Percentiles rank a stretch among this genome's conserved stretches.
Evolutionary conservation across 345 rosid species (phyloP).

Genomic region (Passiflora organensis): DNA sequence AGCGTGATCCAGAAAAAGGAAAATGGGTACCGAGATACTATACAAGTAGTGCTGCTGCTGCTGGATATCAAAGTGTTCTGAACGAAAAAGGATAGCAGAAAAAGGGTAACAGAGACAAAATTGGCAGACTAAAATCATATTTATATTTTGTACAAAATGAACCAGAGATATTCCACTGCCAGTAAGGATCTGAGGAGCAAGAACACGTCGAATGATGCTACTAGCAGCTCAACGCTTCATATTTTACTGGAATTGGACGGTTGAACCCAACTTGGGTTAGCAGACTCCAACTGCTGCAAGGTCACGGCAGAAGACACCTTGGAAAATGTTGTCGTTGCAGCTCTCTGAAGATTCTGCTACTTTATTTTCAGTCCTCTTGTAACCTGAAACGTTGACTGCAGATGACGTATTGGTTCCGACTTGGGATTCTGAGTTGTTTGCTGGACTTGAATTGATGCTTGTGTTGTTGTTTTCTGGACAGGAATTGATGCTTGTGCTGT

Average conservation of each 20-base stretch:
- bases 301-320: constrained; percentile 90
- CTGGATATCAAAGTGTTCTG: not conserved
- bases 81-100: not conserved
- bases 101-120: constrained; percentile 46
- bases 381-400: constrained; percentile 11
- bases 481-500: too few species aligned
- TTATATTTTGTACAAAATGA: constrained; percentile 34
- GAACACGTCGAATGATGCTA: constrained; percentile 7
- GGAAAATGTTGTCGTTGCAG: constrained; percentile 43
- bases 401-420: constrained; percentile 17
- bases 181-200: constrained; percentile 20
- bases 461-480: too few species aligned
- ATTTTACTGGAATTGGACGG: constrained; percentile 73
- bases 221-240: constrained; percentile 83
- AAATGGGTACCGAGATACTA: constrained; percentile 26
- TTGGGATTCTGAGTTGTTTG: constrained; percentile 24
- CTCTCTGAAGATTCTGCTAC: constrained; percentile 16
- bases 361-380: constrained; percentile 22
- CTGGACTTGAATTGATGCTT: constrained; percentile 44
- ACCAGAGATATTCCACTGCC: constrained; percentile 35
- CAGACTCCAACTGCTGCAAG: constrained; percentile 66
- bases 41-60: too few species aligned
- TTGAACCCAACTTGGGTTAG: constrained; percentile 70
- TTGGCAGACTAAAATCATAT: constrained; percentile 20
- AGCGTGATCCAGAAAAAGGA: constrained; percentile 6